phyloP scores from a whole-genome alignment of 768 basidiomycete species.

The Wakefieldia striispora region DNA sequence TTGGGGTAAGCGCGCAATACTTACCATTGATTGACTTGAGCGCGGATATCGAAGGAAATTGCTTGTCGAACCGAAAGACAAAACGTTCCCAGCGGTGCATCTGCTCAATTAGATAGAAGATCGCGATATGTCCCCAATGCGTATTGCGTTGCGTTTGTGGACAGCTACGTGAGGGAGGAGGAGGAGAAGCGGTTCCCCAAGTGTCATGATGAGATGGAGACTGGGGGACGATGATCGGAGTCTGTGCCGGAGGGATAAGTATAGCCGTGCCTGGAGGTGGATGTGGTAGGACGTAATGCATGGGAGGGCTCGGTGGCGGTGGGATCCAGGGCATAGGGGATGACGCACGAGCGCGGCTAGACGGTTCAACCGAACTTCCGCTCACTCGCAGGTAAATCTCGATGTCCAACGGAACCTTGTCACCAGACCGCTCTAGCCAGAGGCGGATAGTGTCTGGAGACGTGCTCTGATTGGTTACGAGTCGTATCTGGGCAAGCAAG shows the following conservation, averaged over 20 bases:
- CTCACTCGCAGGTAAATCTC: slow-evolving; percentile 70
- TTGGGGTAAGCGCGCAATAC: slow-evolving; percentile 19
- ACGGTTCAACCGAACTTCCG: slow-evolving; percentile 23
- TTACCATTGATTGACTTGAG: slow-evolving; percentile 70
- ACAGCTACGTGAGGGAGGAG: slow-evolving; percentile 24
- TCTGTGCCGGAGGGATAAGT: slow-evolving; percentile 36
- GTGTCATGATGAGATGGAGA: slow-evolving; percentile 39
- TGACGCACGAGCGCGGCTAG: slow-evolving; percentile 23
- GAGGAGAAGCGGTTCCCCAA: slow-evolving; percentile 37
- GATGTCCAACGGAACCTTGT: slow-evolving; percentile 69
- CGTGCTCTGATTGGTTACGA: slow-evolving; percentile 64
- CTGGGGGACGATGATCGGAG: slow-evolving; percentile 48
- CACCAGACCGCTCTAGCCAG: slow-evolving; percentile 80
- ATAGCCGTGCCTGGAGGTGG: slow-evolving; percentile 27
- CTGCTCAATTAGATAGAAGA: slow-evolving; percentile 75
- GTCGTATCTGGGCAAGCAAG: slow-evolving; percentile 54
- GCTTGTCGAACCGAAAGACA: slow-evolving; percentile 75
- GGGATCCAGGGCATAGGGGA: slow-evolving; percentile 35
- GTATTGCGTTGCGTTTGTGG: slow-evolving; percentile 45
- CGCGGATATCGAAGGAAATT: slow-evolving; percentile 70
- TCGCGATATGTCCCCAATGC: slow-evolving; percentile 79
- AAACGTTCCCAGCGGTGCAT: slow-evolving; percentile 84
- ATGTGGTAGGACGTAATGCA: slow-evolving; percentile 39
- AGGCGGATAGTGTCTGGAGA: slow-evolving; percentile 79
- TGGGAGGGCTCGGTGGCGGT: slow-evolving; percentile 28